A percentile compares a stretch with the other conserved stretches of the same genome.
phyloP scores from a whole-genome alignment of 2,329 filamentous ascomycete genomes.

The Sarocladium brachiariae region DNA sequence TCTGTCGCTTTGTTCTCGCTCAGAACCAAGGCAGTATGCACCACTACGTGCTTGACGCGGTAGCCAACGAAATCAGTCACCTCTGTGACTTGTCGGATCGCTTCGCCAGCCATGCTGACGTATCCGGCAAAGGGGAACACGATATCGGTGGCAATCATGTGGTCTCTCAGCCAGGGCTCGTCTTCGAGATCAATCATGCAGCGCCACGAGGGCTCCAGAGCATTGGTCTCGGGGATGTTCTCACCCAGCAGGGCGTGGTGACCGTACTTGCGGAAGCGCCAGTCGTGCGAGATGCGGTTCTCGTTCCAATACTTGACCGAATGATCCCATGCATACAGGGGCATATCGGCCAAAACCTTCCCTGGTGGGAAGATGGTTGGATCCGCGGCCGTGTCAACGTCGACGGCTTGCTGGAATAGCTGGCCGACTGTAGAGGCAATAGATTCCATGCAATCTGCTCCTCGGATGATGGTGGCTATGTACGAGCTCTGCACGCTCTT shows the following conservation, averaged over 20 bases:
- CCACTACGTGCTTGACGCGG: not conserved
- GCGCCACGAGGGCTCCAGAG: slow-evolving; percentile 15
- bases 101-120: slow-evolving; percentile 23
- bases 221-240: not conserved
- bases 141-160: slow-evolving; percentile 15
- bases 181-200: slow-evolving; percentile 17
- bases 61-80: not conserved
- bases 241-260: slow-evolving; percentile 22
- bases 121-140: slow-evolving; percentile 33
- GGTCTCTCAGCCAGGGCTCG: slow-evolving; percentile 26
- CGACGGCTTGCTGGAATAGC: too few species aligned
- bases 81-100: slow-evolving; percentile 4
- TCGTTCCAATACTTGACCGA: slow-evolving; percentile 23
- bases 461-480: too few species aligned
- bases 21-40: not conserved
- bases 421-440: not conserved
- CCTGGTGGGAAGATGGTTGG: not conserved
- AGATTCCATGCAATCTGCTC: not conserved
- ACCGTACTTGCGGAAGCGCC: slow-evolving; percentile 10
- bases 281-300: slow-evolving; percentile 10
- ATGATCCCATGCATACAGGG: slow-evolving; percentile 36
- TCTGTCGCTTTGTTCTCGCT: not conserved
- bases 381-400: too few species aligned
- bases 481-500: too few species aligned
- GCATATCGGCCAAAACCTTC: slow-evolving; percentile 19